Evolutionary conservation across 106 monocot genomes (phyloP), one percentile per base, ranked within the genome.

Genomic region (Posidonia australis): DNA sequence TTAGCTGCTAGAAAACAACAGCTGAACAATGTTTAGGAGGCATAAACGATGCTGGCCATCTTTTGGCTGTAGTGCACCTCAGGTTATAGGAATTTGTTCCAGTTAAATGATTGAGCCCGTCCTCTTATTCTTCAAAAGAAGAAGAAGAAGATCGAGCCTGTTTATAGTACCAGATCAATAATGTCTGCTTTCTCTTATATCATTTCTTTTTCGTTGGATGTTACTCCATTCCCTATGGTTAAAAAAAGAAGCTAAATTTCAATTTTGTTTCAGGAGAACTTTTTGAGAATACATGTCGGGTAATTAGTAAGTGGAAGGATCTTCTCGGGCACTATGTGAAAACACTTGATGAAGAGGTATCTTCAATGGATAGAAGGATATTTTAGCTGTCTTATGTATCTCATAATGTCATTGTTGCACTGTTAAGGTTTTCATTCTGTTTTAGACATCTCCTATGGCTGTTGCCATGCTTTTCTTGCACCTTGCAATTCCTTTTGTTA

Each of bases 281-380:
- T 31, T 46, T 65, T 58, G 32, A 71, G 57, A 84, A 73, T 78
- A 63, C 84, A 27, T 54, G n/a, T 0, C 72, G 70, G 21, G 81
- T 81, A 70, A 76, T 96, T 67, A 67, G 46, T 57, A 84, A 54
- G 59, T 90, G 90, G 82, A 87, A 86, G 77, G 68, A 79, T 71
- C 82, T 96, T 74, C 61, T 96, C 45, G 78, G 70, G 56, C 62
- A 90, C 77, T 96, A 87, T 67, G 72, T 84, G 18, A 84, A 57
- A 65, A 78, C 67, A 18, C 20, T 69, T 23, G 90, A 96, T 79
- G 96, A 96, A 56, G 87, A 90, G 90, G 94, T 96, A 67, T 74
- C 25, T n/a, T 13, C 19, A 24, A 47, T 13, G 31, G 6, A 16
- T 1, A 26, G n/a, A 58, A 58, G 13, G 25, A 58, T 26, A 26